Conservation (phyloP, 1,284 basidiomycete genomes). For the Trametes versicolor region DNA sequence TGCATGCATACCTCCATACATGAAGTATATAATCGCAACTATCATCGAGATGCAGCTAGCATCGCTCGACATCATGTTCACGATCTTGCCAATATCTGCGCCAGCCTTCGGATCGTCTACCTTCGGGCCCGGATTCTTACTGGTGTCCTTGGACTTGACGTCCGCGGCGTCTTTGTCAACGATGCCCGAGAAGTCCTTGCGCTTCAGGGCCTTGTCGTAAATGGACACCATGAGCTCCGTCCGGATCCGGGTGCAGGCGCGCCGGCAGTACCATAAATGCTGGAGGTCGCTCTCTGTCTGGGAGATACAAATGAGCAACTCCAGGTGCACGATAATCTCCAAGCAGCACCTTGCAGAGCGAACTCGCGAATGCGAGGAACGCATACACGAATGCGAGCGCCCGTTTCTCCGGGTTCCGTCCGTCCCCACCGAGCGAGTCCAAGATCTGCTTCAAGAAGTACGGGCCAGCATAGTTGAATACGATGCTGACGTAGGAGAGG, state of each 20-base stretch:
- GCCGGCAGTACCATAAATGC: constrained; percentile 81
- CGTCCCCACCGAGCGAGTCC: constrained; percentile 45
- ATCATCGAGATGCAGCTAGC: constrained; percentile 65
- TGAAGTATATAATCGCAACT: constrained; percentile 62
- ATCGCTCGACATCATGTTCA: constrained; percentile 81
- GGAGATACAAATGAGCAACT: constrained; percentile 23
- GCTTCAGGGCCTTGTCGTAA: constrained; percentile 90
- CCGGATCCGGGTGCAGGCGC: constrained; percentile 76
- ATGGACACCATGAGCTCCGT: constrained; percentile 84
- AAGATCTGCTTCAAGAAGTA: constrained; percentile 76
- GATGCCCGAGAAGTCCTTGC: constrained; percentile 87
- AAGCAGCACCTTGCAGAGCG: constrained; percentile 55
- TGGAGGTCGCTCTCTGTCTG: constrained; percentile 75
- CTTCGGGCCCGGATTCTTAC: constrained; percentile 46
- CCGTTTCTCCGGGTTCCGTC: constrained; percentile 53
- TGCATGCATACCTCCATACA: constrained; percentile 65
- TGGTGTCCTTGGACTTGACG: constrained; percentile 43
- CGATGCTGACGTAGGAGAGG: constrained; percentile 70
- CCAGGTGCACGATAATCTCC: constrained; percentile 33
- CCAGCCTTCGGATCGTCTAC: constrained; percentile 71
- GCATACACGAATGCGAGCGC: constrained; percentile 79
- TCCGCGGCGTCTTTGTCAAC: constrained; percentile 54
- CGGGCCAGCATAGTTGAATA: constrained; percentile 75
- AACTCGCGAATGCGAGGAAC: constrained; percentile 68
- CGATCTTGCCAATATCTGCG: constrained; percentile 81